Base-by-base conservation (phyloP, 768 basidiomycete genomes). In the Xerocomus spinulosus region DNA sequence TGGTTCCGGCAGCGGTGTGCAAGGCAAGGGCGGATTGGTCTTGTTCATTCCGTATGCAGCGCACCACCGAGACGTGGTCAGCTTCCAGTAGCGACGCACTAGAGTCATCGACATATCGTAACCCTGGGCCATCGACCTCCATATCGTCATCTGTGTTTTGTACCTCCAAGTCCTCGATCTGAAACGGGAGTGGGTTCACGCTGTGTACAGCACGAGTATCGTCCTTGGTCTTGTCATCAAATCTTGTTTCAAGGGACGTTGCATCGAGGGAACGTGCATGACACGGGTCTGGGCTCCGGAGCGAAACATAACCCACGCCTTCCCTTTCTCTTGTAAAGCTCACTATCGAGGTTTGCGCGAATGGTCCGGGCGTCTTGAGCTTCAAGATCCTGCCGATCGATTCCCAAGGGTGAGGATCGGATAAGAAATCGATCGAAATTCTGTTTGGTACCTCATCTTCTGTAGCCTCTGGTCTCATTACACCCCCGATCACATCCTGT, bases 341-440 rank as follows among this genome's bases (percentile, higher is more conserved):
- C 30, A 66, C 23, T 30, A 44, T 24, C 15, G 42, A 24, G 17
- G 38, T 26, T 9, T 34, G 50, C 1, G 10, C 14, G 9, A 33
- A 35, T 43, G 30, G 34, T 30, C 40, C 26, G 3, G 36, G 23
- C 46, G 44, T 42, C 23, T 48, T 3, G 34, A 66, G 52, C n/a
- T 54, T 44, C 18, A 66, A 39, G 3, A 68, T 62, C 23, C 24
- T 60, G 23, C 56, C 57, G n/a, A 66, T 68, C 18, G 64, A 60
- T 38, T 57, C 54, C 64, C 64, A 66, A 13, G 64, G 64, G 39
- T 62, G 53, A 5, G 64, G 64, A 45, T 66, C 64, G n/a, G 57
- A 53, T 23, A 66, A 48, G 48, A 68, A 55, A 48, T 66, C 51
- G 15, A 68, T 41, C 18, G 53, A 51, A 34, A 53, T 29, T 17